Conservation (phyloP, 257 asterid species). For the Datura wrightii region DNA sequence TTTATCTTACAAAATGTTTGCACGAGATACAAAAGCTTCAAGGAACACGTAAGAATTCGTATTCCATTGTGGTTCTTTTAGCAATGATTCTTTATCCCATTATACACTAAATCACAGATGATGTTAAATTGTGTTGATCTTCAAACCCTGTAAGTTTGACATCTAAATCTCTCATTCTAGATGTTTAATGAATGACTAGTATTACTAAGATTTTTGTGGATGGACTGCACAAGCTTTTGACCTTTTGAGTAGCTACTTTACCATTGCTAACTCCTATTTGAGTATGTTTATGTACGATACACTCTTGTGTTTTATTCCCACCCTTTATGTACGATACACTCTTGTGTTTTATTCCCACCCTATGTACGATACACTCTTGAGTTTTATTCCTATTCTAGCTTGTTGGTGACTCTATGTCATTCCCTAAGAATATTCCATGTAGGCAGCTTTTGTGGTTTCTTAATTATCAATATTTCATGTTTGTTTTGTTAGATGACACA, state of each 20-base stretch:
- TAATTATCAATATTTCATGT: not conserved
- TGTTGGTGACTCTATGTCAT: constrained; percentile 11
- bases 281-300: constrained; percentile 7
- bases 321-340: not conserved
- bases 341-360: not conserved
- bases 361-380: constrained; percentile 1
- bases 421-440: not conserved
- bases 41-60: constrained; percentile 69
- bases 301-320: not conserved
- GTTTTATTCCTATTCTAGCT: not conserved
- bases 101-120: not conserved
- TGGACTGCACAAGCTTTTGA: not conserved
- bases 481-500: not conserved
- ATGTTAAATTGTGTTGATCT: constrained; percentile 2
- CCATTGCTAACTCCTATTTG: not conserved
- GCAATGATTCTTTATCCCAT: not conserved
- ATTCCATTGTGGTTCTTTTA: not conserved
- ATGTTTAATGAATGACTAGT: not conserved
- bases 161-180: not conserved
- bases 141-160: not conserved
- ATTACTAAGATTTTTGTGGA: constrained; percentile 15
- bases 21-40: constrained; percentile 94
- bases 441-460: constrained; percentile 9
- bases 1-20: constrained; percentile 91
- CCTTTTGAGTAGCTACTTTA: not conserved